These are phyloP conservation scores for Lachancea lanzarotensis DNA, from an alignment of 805 yeast species.

Conservation along the genomic window DNA sequence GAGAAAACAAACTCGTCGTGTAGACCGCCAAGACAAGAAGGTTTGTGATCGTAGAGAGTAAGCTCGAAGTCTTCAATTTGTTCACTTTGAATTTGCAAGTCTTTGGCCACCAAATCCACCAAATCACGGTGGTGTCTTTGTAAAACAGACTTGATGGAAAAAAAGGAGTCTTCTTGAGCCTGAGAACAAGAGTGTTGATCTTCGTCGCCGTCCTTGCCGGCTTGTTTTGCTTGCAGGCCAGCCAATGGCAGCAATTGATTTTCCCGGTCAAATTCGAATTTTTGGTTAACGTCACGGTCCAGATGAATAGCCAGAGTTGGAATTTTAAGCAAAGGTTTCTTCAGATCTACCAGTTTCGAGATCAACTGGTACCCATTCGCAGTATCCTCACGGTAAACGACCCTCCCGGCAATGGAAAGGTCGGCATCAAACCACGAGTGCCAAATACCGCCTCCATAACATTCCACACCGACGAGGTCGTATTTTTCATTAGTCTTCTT, in stretches of 20 bases:
- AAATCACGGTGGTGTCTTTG: constrained; percentile 74
- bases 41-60: constrained; percentile 77
- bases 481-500: constrained; percentile 65
- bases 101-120: constrained; percentile 60
- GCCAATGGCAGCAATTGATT: constrained; percentile 81
- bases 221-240: constrained; percentile 40
- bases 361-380: constrained; percentile 40
- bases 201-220: constrained; percentile 26
- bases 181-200: constrained; percentile 43
- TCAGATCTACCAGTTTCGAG: constrained; percentile 66
- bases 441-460: constrained; percentile 94
- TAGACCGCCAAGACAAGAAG: constrained; percentile 78
- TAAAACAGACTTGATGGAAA: constrained; percentile 56
- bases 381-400: constrained; percentile 46
- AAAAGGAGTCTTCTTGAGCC: constrained; percentile 49
- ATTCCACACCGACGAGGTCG: constrained; percentile 86
- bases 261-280: constrained; percentile 86
- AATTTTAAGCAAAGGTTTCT: constrained; percentile 78
- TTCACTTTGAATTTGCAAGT: constrained; percentile 43
- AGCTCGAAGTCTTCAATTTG: constrained; percentile 88
- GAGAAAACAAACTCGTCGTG: constrained; percentile 87
- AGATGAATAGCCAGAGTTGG: constrained; percentile 94
- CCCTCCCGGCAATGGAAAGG: constrained; percentile 86
- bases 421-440: constrained; percentile 97
- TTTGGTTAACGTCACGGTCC: constrained; percentile 65